Percentiles rank a stretch among this genome's conserved stretches.
phyloP scores from a whole-genome alignment of 2,329 filamentous ascomycete genomes.

The Colletotrichum truncatum region DNA sequence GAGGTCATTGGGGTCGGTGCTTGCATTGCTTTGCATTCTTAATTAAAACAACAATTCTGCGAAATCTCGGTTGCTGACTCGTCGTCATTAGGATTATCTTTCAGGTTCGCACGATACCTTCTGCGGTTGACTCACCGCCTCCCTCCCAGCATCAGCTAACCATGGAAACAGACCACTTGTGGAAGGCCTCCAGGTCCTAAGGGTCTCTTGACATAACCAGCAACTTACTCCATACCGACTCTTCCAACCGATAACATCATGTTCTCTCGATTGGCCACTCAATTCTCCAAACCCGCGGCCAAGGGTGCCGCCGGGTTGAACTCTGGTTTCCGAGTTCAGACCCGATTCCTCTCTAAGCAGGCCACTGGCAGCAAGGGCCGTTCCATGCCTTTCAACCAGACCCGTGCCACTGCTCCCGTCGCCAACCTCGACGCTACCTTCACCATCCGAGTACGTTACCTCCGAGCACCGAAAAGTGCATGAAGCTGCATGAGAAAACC shows the following conservation, averaged over 20 bases:
- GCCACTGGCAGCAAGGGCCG: slow-evolving; percentile 74
- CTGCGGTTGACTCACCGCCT: slow-evolving; percentile 53
- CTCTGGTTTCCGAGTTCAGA: slow-evolving; percentile 39
- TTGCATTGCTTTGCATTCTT: neutral
- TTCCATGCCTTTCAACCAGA: slow-evolving; percentile 67
- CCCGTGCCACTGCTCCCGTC: slow-evolving; percentile 70
- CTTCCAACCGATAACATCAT: slow-evolving; percentile 49
- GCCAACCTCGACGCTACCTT: slow-evolving; percentile 86
- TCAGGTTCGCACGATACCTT: slow-evolving; percentile 65
- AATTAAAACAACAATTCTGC: neutral
- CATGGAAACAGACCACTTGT: slow-evolving; percentile 57
- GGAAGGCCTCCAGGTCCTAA: slow-evolving; percentile 61
- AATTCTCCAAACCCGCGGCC: slow-evolving; percentile 62
- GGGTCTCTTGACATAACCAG: slow-evolving; percentile 35
- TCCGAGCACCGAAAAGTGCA: neutral
- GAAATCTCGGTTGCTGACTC: slow-evolving; percentile 49
- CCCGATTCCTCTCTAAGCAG: slow-evolving; percentile 48
- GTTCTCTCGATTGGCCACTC: slow-evolving; percentile 66
- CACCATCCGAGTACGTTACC: slow-evolving; percentile 80
- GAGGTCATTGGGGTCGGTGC: neutral
- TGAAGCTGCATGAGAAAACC: neutral
- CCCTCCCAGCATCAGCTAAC: slow-evolving; percentile 39
- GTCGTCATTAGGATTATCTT: slow-evolving; percentile 72
- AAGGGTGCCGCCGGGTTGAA: slow-evolving; percentile 50
- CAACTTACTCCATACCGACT: neutral